Evolutionary conservation across 1,284 basidiomycete genomes (phyloP), one percentile per base, ranked within the genome.

Genomic region (Agaricales sp.): DNA sequence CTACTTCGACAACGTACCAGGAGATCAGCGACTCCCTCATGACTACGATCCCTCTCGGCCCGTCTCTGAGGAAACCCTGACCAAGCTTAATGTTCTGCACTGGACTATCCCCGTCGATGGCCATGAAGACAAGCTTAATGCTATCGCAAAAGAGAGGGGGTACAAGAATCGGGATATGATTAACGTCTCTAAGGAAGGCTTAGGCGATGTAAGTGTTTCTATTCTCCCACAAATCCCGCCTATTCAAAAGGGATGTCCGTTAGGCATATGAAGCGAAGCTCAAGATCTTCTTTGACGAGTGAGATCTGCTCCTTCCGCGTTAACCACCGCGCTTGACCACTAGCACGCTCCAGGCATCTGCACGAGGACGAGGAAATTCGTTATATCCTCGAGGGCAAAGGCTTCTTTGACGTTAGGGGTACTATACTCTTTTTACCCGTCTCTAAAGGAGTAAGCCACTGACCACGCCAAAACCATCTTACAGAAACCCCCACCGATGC

Each of bases 281-380:
- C 61, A 83, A 83, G 60, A 74, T 63, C 2, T 92, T 92, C 67
- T 93, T 87, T 60, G 73, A 82, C 53, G 87, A 90, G 87, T 89
- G 55, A 57, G 46, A 45, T 6, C 11, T 37, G 16, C 30, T 37
- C 16, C 3, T 3, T 8, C 16, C 20, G n/a, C n/a, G n/a, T n/a
- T n/a, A n/a, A n/a, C n/a, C n/a, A n/a, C n/a, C n/a, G n/a, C n/a
- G n/a, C n/a, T n/a, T n/a, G n/a, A n/a, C n/a, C n/a, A n/a, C n/a
- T n/a, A n/a, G n/a, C n/a, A n/a, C n/a, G n/a, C n/a, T 20, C 16
- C 51, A 89, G 86, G 59, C 89, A 92, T 58, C 74, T 93, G 67
- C 91, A 93, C 57, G 89, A 93, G 64, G 91, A 93, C 57, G 90
- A 93, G 63, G 91, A 93, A 66, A 92, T 92, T 57, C 74, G 91